phyloP scores from a whole-genome alignment of 2,329 filamentous ascomycete genomes.

The Myotisia sp. region DNA sequence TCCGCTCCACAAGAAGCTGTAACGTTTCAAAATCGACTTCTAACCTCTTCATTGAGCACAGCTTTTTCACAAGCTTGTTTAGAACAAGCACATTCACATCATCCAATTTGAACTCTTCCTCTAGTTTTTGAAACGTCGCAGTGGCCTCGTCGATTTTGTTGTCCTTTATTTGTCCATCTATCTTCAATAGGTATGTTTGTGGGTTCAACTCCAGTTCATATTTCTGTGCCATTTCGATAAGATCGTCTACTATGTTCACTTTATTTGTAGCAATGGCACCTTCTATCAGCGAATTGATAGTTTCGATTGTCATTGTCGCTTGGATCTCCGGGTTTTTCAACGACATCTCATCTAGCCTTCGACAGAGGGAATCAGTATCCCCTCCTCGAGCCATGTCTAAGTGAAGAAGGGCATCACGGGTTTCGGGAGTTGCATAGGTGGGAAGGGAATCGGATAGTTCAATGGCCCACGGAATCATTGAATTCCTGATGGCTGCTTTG shows the following conservation, averaged over 20 bases:
- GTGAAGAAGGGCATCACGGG: conserved; percentile 60
- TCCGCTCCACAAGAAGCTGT: conserved; percentile 54
- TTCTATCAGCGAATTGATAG: conserved; percentile 63
- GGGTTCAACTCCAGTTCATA: conserved; percentile 53
- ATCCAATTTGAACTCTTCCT: conserved; percentile 39
- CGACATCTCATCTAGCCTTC: conserved; percentile 58
- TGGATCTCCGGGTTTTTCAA: conserved; percentile 31
- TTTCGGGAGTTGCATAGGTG: conserved; percentile 37
- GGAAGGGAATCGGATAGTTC: conserved; percentile 40
- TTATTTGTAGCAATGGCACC: conserved; percentile 58
- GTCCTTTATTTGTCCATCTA: conserved; percentile 60
- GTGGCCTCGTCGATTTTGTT: conserved; percentile 51
- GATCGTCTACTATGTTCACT: conserved; percentile 57
- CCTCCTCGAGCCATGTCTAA: conserved; percentile 62
- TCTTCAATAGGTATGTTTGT: conserved; percentile 56
- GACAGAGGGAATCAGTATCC: conserved; percentile 55
- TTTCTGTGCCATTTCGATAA: conserved; percentile 52
- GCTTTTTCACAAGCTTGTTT: conserved; percentile 46
- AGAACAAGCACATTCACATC: conserved; percentile 50
- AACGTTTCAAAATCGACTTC: conserved; percentile 58
- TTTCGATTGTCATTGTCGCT: conserved; percentile 48
- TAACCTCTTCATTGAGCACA: conserved; percentile 52
- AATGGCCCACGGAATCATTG: conserved; percentile 48
- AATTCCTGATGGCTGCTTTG: conserved; percentile 45
- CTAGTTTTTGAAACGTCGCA: conserved; percentile 40